Conservation (phyloP, 257 asterid genomes). For the Coffea eugenioides region DNA sequence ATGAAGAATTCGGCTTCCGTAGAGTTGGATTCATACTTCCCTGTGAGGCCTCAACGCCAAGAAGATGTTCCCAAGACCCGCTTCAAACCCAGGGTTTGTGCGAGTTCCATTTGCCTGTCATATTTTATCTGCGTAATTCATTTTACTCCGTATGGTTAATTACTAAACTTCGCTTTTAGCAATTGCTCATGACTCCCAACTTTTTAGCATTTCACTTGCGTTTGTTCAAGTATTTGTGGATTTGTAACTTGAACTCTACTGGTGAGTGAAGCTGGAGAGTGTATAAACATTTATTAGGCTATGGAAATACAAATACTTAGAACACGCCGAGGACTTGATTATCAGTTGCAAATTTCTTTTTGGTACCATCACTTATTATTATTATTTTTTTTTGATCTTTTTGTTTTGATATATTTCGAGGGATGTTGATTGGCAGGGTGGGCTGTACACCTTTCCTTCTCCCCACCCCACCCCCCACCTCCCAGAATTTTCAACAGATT, state of each 20-base stretch:
- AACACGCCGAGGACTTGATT: not conserved
- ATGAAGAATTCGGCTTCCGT: conserved; percentile 44
- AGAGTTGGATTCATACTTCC: conserved; percentile 80
- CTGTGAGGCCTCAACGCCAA: conserved; percentile 76
- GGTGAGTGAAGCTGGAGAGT: not conserved
- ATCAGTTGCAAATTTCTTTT: not conserved
- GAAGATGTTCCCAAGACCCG: conserved; percentile 82
- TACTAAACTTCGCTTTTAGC: not conserved
- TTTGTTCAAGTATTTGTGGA: not conserved
- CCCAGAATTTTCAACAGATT: not conserved
- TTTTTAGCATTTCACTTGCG: not conserved
- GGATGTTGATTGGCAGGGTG: not conserved
- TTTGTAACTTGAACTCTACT: not conserved
- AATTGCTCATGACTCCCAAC: not conserved
- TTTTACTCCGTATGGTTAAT: not conserved
- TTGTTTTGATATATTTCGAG: no score
- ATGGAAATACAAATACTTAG: not conserved
- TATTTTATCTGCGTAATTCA: not conserved
- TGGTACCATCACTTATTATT: not conserved
- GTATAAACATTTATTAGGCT: not conserved
- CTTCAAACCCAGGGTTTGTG: conserved; percentile 79
- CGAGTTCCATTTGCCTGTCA: conserved; percentile 1
- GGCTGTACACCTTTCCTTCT: not conserved
- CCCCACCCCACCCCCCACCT: not conserved
- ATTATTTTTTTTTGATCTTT: not conserved